These are phyloP conservation scores for Pseudonitzschia multiseries DNA, from an alignment of 108 stramenopile species.

Conservation along the genomic window DNA sequence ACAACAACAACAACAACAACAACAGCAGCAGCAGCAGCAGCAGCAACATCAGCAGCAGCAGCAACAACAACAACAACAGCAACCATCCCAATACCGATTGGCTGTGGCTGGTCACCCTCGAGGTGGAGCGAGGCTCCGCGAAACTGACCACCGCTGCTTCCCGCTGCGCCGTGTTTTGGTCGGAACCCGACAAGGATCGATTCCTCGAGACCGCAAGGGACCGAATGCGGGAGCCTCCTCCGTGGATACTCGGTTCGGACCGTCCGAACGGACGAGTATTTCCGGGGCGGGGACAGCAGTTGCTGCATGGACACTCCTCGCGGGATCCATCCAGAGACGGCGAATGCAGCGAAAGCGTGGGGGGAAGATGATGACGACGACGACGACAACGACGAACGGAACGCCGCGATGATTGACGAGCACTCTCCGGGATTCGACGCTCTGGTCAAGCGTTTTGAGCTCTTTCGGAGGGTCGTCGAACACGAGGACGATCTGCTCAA, in stretches of 20 bases:
- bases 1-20: slow-evolving; percentile 1
- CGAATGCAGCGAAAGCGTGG: too few species aligned
- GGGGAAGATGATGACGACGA: background rate
- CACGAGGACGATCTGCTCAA: slow-evolving; percentile 53
- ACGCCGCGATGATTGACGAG: background rate
- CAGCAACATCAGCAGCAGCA: background rate
- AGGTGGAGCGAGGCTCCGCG: too few species aligned
- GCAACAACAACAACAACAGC: background rate
- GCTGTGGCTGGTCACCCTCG: too few species aligned
- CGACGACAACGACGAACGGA: background rate
- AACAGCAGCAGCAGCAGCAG: background rate
- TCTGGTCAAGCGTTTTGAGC: slow-evolving; percentile 36
- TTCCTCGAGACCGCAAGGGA: background rate
- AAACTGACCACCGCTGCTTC: too few species aligned
- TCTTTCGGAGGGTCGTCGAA: slow-evolving; percentile 45
- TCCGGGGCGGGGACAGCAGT: too few species aligned
- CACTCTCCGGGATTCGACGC: background rate
- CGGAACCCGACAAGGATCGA: background rate
- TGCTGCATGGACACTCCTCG: too few species aligned
- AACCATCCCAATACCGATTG: too few species aligned
- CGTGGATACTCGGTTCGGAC: too few species aligned
- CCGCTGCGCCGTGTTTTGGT: background rate
- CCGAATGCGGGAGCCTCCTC: too few species aligned
- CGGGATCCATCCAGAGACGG: too few species aligned
- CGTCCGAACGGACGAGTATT: too few species aligned